Evolutionary conservation across 768 basidiomycete genomes (phyloP).

Genomic region (Chalciporus piperatus): DNA sequence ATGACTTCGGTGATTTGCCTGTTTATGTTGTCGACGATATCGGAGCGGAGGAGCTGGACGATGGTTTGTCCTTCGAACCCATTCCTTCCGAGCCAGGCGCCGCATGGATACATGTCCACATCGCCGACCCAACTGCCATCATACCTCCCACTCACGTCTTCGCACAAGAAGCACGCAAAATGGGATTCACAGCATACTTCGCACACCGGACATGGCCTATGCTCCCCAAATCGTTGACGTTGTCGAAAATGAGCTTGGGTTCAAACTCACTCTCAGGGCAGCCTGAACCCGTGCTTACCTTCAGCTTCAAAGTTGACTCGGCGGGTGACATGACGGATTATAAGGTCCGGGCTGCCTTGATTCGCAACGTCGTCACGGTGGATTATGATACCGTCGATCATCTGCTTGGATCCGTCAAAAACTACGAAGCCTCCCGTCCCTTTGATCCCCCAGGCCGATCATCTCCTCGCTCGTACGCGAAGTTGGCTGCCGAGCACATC

Average conservation of each 20-base stretch:
- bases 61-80: constrained; percentile 84
- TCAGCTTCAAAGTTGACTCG: constrained; percentile 68
- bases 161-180: constrained; percentile 52
- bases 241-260: constrained; percentile 51
- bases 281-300: constrained; percentile 66
- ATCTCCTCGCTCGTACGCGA: background rate
- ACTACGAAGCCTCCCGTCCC: constrained; percentile 16
- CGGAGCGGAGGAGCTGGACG: constrained; percentile 84
- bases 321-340: constrained; percentile 68
- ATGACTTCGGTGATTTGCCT: constrained; percentile 79
- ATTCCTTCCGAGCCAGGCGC: constrained; percentile 55
- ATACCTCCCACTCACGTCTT: constrained; percentile 70
- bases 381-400: constrained; percentile 70
- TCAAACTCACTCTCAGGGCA: constrained; percentile 26
- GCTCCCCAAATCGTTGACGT: constrained; percentile 60
- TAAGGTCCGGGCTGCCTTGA: constrained; percentile 65
- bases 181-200: constrained; percentile 60
- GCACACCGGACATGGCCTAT: constrained; percentile 63
- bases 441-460: constrained; percentile 13
- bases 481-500: constrained; percentile 17
- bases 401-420: constrained; percentile 34
- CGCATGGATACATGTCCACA: constrained; percentile 85
- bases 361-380: constrained; percentile 62
- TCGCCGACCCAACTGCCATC: constrained; percentile 86
- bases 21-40: constrained; percentile 88